Percentiles rank a stretch among this genome's conserved stretches.
Evolutionary conservation across 352 stramenopile genomes (phyloP).

Genomic region (Aphanomyces stellatus): DNA sequence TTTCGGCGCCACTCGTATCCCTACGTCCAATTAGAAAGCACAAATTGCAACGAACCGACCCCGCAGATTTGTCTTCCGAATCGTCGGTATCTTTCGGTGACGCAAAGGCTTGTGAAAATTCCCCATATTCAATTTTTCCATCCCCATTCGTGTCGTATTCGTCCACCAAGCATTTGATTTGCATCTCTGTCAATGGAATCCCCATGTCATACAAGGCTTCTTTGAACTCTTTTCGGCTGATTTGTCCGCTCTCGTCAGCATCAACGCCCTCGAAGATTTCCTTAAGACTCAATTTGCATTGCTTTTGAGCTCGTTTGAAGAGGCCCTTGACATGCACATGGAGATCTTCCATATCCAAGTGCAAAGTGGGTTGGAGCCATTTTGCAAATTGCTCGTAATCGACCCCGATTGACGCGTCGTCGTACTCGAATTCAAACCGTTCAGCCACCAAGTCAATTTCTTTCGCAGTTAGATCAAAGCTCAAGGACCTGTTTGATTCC

Average conservation of each 20-base stretch:
- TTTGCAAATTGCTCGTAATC: slow-evolving; percentile 63
- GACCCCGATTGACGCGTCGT: slow-evolving; percentile 39
- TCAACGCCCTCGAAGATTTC: slow-evolving; percentile 62
- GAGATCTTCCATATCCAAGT: slow-evolving; percentile 49
- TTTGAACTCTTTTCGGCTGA: slow-evolving; percentile 46
- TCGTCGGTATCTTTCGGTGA: neutral
- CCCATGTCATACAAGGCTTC: slow-evolving; percentile 48
- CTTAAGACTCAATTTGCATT: slow-evolving; percentile 38
- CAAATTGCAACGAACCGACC: neutral
- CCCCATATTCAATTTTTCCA: slow-evolving; percentile 47
- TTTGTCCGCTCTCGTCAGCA: slow-evolving; percentile 36
- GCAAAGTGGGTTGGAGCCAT: slow-evolving; percentile 57
- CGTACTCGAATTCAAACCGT: slow-evolving; percentile 61
- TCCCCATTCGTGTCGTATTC: slow-evolving; percentile 55
- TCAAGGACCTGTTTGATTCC: neutral
- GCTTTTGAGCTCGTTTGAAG: slow-evolving; percentile 27
- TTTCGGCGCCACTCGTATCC: neutral
- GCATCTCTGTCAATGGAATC: slow-evolving; percentile 47
- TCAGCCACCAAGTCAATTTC: slow-evolving; percentile 34
- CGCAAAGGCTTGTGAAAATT: slow-evolving; percentile 29
- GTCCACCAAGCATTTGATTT: slow-evolving; percentile 49
- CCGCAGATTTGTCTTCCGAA: neutral
- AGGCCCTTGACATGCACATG: slow-evolving; percentile 41
- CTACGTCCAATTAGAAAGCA: neutral
- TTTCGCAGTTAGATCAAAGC: slow-evolving; percentile 31